Base-by-base conservation (phyloP, 192 early-diverging fungal genomes). In the Gonapodya sp. region DNA sequence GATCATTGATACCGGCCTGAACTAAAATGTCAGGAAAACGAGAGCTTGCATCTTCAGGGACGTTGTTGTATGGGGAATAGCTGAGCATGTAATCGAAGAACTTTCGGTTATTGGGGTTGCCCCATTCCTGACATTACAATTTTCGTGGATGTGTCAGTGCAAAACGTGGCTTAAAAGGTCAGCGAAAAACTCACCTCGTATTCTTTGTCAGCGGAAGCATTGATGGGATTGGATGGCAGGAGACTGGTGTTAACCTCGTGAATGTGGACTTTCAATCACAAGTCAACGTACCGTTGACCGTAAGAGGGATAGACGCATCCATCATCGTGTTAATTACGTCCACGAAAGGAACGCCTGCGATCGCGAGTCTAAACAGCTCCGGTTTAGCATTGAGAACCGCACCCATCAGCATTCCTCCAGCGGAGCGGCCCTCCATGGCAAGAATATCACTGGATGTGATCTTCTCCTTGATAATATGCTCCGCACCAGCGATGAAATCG, bases 321-420 rank as follows among this genome's bases (percentile, higher is more conserved):
- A 94, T 83, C 95, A 96, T 96, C 18, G 94, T 88, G n/a, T 93
- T 92, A 64, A 96, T 86, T 35, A 94, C 93, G 79, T 96, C 95
- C 1, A 95, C 86, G 89, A 96, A 96, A 0, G 95, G 95, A 0
- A 95, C 95, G 72, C 91, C 87, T 30, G 94, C 84, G 18, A 94
- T 81, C 0, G 94, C 90, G 0, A 94, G 93, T 1, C 92, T 88
- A 82, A 94, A 95, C 16, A 93, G 86, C 73, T 92, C 92, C 72
- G 93, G 92, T 14, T 83, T 36, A 75, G 84, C 87, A 79, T 93
- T 91, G 31, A 93, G 82, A 0, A 88, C 89, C 0, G 92, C 87
- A 75, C 94, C 93, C 75, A 94, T 89, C 16, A 93, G 83, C 16
- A 96, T 83, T 0, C 95, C 95, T 18, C 95, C 95, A 0, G 95